Evolutionary conservation across 1,139 yeast genomes (phyloP), one percentile per base, ranked within the genome.

Genomic region (Scheffersomyces illinoinensis): DNA sequence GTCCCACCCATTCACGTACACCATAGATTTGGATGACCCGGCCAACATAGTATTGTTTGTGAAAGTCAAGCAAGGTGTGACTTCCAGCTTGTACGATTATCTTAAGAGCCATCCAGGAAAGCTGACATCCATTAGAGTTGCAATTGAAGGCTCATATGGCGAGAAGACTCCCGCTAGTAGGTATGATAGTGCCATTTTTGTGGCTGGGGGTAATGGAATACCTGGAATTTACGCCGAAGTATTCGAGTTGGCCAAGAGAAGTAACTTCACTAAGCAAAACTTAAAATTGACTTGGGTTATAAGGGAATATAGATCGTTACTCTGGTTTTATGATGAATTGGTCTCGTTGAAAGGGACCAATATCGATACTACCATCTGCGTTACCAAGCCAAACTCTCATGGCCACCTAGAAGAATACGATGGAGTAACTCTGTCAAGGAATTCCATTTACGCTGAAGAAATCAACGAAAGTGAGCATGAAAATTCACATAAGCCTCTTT

Each of bases 1-100:
- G 68, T 84, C 89, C 0, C 93, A 89, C 69, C 93, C 93, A 0
- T 89, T 89, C 66, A 86, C 92, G 0, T 79, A 85, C 17, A 77
- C 86, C 26, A 73, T 72, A 72, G 59, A 73, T 60, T 64, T 71
- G 60, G 67, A 71, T 48, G 69, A 75, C 58, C 68, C 76, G 59
- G 71, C 78, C 68, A 67, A 77, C 66, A 65, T 82, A 4, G 69
- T 73, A 1, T 71, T 82, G 39, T 81, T 76, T 61, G 70, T 82
- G 54, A 82, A 81, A 64, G 81, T 80, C 12, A 84, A 83, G 62
- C 71, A 73, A 5, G 87, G 87, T 7, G 68, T 80, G 23, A 81
- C 86, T 0, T 69, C 71, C 52, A 67, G 71, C 10, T 64, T 83
- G 14, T 71, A 71, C 57, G 68, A 71, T 20, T 65, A 69, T 53